Base-by-base conservation (phyloP, 441 rosid species). In the Gossypium davidsonii region DNA sequence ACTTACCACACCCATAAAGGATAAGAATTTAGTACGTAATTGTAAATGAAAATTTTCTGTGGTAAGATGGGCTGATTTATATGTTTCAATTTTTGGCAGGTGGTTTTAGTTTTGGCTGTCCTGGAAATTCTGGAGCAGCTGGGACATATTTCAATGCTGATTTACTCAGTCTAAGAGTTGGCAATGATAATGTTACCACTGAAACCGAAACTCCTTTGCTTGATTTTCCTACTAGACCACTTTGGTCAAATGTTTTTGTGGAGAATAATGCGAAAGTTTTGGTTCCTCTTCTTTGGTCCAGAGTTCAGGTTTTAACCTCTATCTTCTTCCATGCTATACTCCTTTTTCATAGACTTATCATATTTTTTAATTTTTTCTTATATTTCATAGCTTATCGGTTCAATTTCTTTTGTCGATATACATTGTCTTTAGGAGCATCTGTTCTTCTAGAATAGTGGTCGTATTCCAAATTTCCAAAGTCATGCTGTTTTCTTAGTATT, bases 181-280 rank as follows among this genome's bases (percentile, higher is more conserved):
- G 92, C 77, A 95, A 95, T 71, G 94, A 90, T 80, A 86, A 90
- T 74, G 74, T 89, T 75, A 86, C 91, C 17, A 92, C 98, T 20
- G 93, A 92, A 78, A 92, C 99, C 26, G 97, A 92, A 76, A 95
- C 99, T 60, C 96, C 97, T 75, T 82, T 92, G 81, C 98, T 92
- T 28, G 96, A 86, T 84, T 94, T 94, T 80, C 89, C 98, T 72
- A 92, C 92, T 73, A 82, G 83, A 65, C 93, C 88, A 81, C 79
- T 85, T 37, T 91, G 97, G 98, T 92, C 99, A 59, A 91, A 92
- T 89, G 91, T 95, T 73, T 83, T 87, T 73, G 96, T 95, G 80
- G 96, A 92, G 85, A 92, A 95, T 79, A 80, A 87, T 80, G 98
- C 99, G 66, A 92, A 84, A 85, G 98, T 90, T 80, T 82, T 92